These are phyloP conservation scores for Trypanosoma rangeli DNA, from an alignment of 208 protist genomes.

Conservation along the genomic window DNA sequence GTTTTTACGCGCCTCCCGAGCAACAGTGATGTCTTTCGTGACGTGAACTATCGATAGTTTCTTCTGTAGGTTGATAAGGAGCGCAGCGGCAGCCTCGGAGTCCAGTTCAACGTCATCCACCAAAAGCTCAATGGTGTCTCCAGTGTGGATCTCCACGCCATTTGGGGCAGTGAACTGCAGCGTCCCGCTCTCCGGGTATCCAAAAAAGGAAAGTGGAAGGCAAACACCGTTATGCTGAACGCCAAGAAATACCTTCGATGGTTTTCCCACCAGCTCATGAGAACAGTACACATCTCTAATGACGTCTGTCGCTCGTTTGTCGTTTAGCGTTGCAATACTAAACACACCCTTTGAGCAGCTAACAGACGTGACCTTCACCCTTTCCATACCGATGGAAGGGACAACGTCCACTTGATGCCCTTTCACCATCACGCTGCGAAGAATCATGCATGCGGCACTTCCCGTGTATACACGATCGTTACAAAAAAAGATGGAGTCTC, in stretches of 20 bases:
- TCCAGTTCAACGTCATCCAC: conserved; percentile 86
- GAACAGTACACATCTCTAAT: conserved; percentile 61
- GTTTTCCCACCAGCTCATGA: conserved; percentile 57
- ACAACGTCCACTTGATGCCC: conserved; percentile 63
- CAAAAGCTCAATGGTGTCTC: conserved; percentile 55
- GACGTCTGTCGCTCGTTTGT: conserved; percentile 51
- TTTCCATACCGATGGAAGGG: conserved; percentile 70
- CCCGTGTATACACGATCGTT: conserved; percentile 82
- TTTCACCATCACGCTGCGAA: conserved; percentile 67
- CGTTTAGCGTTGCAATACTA: conserved; percentile 46
- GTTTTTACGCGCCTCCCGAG: conserved; percentile 65
- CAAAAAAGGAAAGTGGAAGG: conserved; percentile 73
- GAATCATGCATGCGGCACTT: conserved; percentile 66
- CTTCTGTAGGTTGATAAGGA: conserved; percentile 64
- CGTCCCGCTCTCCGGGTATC: conserved; percentile 48
- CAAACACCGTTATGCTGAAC: conserved; percentile 43
- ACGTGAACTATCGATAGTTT: conserved; percentile 43
- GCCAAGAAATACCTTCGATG: conserved; percentile 70
- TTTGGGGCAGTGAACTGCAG: conserved; percentile 47
- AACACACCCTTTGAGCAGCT: conserved; percentile 35
- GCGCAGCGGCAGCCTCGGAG: conserved; percentile 64
- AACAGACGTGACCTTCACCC: conserved; percentile 38
- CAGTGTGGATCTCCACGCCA: conserved; percentile 27
- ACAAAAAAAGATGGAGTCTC: conserved; percentile 82
- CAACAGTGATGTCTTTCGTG: conserved; percentile 75